Evolutionary conservation across 1,284 basidiomycete species (phyloP), one percentile per base, ranked within the genome.

Genomic region (Xerocomus minutiporus): DNA sequence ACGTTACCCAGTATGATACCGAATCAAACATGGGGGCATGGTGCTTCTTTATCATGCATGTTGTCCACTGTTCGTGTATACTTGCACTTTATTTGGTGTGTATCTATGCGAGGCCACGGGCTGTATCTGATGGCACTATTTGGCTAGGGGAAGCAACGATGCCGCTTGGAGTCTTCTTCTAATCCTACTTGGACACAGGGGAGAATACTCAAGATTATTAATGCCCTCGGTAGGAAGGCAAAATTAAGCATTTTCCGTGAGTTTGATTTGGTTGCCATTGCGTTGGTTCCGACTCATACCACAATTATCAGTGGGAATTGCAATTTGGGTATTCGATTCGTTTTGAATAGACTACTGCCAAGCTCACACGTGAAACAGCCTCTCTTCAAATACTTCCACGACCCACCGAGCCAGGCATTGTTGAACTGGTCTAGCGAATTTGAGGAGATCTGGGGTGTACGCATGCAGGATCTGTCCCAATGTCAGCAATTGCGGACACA

Each of bases 1-100:
- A 91, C 59, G 71, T 81, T 57, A 78, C 79, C 8, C 86, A 88
- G 78, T 84, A 88, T 61, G 86, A 88, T 62, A 88, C 86, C 9
- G 79, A 79, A 58, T 84, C 84, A 4, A 89, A 86, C 59, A 79
- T 76, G 17, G 83, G 86, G 46, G 85, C 86, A 9, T 91, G 88
- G 88, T 84, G 82, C 59, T 91, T 79, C 68, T 85, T 80, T 58
- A 76, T 77, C 63, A 84, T 88, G 75, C 88, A 90, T 64, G 74
- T 81, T 35, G 71, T 84, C 57, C 79, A 88, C 59, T 82, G 84
- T 36, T 83, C 83, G 51, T 81, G 80, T 58, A 73, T 77, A 31
- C 72, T 89, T 49, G 83, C 80, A n/a, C 64, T 89, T 31, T 77
- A 79, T 57, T 74, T 78, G 64, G 87, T 88, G 60, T 70, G 79